Evolutionary conservation across 2,329 filamentous ascomycete species (phyloP), one percentile per base, ranked within the genome.

Genomic region (Alternaria arbusti): DNA sequence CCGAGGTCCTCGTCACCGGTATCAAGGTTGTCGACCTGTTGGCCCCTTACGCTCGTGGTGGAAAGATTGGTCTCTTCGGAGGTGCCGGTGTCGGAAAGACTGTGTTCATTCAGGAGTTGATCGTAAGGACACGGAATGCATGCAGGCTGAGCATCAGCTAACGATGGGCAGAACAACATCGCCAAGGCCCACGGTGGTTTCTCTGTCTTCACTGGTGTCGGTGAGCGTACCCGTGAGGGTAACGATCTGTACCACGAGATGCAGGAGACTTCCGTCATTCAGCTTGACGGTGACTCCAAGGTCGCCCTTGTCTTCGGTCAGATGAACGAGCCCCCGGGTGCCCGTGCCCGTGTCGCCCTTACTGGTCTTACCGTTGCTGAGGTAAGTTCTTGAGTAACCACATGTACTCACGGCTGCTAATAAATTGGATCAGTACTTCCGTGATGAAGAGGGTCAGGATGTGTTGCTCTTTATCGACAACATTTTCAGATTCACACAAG

Each of bases 181-280:
- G 96, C 96, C 86, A 98, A 98, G 90, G 96, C 96, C 78, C 96
- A 99, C 88, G 96, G 96, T 97, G 96, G 96, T 97, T 99, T 97
- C 92, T 99, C 96, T 75, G 96, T 99, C 83, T 99, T 99, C 91
- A 97, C 94, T 82, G 96, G 96, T 95, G 96, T 99, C 86, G 96
- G 96, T 84, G 96, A 99, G 91, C 95, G 96, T 89, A 99, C 96
- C 83, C 96, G 96, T 93, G 96, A 99, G 91, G 96, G 96, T 90
- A 99, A 99, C 90, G 96, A 99, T 91, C 86, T 99, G 89, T 99
- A 99, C 91, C 95, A 99, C 87, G 96, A 99, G 90, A 99, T 99
- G 96, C 96, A 98, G 89, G 95, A 99, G 88, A 99, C 96, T 76
- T 93, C 92, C 82, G 96, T 99, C 89, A 99, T 99, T 86, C 90